phyloP scores from a whole-genome alignment of 1,139 yeast species.

The Hemisphaericaspora xylanilytica region DNA sequence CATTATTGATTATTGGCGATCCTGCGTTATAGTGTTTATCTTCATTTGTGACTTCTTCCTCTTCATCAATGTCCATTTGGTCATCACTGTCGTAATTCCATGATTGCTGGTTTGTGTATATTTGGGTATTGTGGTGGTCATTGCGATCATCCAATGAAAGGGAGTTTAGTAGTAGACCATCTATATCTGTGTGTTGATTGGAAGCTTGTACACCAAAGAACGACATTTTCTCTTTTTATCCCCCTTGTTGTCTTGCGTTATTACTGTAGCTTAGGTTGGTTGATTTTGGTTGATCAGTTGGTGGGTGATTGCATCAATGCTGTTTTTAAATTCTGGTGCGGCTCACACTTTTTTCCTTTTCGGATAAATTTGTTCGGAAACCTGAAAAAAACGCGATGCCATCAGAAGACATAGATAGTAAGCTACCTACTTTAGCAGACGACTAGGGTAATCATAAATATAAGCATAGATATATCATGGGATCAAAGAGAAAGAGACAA shows the following conservation, averaged over 20 bases:
- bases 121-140: neutral
- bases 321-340: neutral
- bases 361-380: too few relatives aligned
- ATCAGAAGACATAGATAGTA: too few relatives aligned
- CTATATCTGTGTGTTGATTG: conserved; percentile 19
- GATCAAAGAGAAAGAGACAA: conserved; percentile 56
- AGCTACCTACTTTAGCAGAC: too few relatives aligned
- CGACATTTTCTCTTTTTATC: neutral
- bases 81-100: conserved; percentile 11
- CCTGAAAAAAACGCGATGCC: too few relatives aligned
- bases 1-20: neutral
- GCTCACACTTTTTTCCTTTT: neutral
- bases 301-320: too few relatives aligned
- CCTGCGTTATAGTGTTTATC: conserved; percentile 3
- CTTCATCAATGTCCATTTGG: conserved; percentile 19
- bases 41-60: conserved; percentile 4
- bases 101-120: neutral
- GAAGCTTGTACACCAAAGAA: neutral
- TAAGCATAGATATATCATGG: conserved; percentile 32
- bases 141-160: conserved; percentile 25
- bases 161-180: conserved; percentile 25
- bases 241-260: too few relatives aligned
- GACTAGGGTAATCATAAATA: neutral
- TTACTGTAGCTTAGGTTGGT: too few relatives aligned
- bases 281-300: too few relatives aligned